These are phyloP conservation scores for Austroboletus niveus DNA, from an alignment of 1,284 basidiomycete genomes.

Conservation along the genomic window DNA sequence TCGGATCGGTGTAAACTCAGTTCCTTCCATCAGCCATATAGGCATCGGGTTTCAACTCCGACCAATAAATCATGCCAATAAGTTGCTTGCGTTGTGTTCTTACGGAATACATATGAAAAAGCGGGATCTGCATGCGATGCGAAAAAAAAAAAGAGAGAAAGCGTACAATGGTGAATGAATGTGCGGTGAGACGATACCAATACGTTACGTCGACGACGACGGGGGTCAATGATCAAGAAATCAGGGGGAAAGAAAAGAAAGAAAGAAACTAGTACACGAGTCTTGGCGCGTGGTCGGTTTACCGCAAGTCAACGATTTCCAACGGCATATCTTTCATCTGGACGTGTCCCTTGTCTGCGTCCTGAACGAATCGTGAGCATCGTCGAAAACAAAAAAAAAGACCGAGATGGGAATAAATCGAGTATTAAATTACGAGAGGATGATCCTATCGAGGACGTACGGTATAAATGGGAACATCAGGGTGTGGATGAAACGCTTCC, in stretches of 20 bases:
- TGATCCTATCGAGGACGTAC: constrained; percentile 38
- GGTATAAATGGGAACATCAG: constrained; percentile 79
- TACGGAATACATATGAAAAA: constrained; percentile 5
- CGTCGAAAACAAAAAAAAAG: neutral
- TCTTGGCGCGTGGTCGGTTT: neutral
- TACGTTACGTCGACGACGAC: constrained; percentile 2
- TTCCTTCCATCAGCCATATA: too few species aligned
- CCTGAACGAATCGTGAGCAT: constrained; percentile 37
- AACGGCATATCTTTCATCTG: constrained; percentile 66
- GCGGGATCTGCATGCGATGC: constrained; percentile 2
- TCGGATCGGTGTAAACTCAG: too few species aligned
- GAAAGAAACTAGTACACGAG: neutral
- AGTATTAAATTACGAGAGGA: neutral
- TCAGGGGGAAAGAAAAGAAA: neutral
- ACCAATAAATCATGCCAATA: constrained; percentile 1
- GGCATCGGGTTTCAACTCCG: too few species aligned
- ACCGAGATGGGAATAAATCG: neutral
- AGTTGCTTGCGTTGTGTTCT: constrained; percentile 5
- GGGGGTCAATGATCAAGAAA: neutral
- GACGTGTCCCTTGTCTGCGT: constrained; percentile 80
- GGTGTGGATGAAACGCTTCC: constrained; percentile 83
- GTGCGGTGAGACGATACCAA: neutral
- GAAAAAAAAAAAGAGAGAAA: neutral
- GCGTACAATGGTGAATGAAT: neutral
- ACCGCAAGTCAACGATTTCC: constrained; percentile 73